Evolutionary conservation across 2,329 filamentous ascomycete species (phyloP).

Genomic region (Ascochyta lentis): DNA sequence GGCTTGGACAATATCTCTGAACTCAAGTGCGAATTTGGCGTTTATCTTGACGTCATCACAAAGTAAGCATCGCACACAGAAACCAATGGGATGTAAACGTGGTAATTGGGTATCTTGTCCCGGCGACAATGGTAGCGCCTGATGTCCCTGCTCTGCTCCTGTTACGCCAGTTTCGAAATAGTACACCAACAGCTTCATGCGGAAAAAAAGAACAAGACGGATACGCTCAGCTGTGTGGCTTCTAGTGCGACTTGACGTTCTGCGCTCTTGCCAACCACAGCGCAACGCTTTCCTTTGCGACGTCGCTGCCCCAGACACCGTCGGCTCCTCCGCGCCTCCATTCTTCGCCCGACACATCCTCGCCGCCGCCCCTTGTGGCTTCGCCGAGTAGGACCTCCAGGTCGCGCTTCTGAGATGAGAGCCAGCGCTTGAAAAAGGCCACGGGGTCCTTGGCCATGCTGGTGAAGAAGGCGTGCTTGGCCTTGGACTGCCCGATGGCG

Average conservation of each 20-base stretch:
- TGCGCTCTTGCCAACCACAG: constrained; percentile 60
- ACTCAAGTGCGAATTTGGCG: too few species aligned
- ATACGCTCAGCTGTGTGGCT: neutral
- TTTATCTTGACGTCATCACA: too few species aligned
- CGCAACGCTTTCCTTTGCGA: constrained; percentile 67
- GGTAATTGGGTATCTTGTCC: constrained; percentile 20
- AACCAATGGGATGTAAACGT: neutral
- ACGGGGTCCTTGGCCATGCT: constrained; percentile 81
- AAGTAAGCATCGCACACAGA: too few species aligned
- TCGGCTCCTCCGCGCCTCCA: constrained; percentile 70
- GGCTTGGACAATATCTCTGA: too few species aligned
- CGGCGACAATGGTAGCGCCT: constrained; percentile 13
- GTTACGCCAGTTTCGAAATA: constrained; percentile 12
- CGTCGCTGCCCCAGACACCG: constrained; percentile 68
- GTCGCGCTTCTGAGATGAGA: constrained; percentile 89
- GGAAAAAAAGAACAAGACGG: neutral
- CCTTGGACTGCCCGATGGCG: constrained; percentile 82
- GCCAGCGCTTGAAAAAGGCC: constrained; percentile 84
- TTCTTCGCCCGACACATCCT: constrained; percentile 66
- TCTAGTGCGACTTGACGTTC: constrained; percentile 42
- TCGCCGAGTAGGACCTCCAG: constrained; percentile 88
- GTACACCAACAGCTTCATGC: constrained; percentile 3
- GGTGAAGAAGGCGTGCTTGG: constrained; percentile 87
- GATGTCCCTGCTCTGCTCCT: constrained; percentile 18
- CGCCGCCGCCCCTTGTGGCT: constrained; percentile 64